Conservation (phyloP, 2,329 filamentous ascomycete species). For the Ophiobolus disseminans region DNA sequence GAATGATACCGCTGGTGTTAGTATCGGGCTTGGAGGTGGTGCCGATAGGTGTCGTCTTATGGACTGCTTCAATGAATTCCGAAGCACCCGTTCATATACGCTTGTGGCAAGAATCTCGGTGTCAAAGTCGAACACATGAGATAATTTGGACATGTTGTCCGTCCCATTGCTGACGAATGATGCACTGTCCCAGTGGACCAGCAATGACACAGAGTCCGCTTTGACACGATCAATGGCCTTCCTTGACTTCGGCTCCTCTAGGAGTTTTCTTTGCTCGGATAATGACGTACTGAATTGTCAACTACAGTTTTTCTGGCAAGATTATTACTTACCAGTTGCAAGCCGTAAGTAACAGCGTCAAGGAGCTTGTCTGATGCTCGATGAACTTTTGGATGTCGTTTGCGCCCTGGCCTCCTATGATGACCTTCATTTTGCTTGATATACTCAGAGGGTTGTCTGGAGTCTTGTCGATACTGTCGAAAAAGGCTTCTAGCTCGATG, state of each 20-base stretch:
- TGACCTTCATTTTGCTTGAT: constrained; percentile 9
- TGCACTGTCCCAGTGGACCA: constrained; percentile 9
- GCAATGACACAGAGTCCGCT: constrained; percentile 15
- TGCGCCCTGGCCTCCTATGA: constrained; percentile 11
- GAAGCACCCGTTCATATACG: constrained; percentile 10
- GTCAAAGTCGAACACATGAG: constrained; percentile 20
- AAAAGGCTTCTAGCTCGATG: constrained; percentile 9
- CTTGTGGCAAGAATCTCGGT: constrained; percentile 11
- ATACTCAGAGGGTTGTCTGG: constrained; percentile 4
- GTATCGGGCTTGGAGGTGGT: not conserved
- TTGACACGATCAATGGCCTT: constrained; percentile 5
- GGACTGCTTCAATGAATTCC: constrained; percentile 7
- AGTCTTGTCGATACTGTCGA: constrained; percentile 7
- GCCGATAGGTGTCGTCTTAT: not conserved
- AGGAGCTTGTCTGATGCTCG: constrained; percentile 15
- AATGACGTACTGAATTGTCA: constrained; percentile 11
- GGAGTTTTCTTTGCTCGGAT: constrained; percentile 11
- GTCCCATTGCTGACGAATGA: constrained; percentile 9
- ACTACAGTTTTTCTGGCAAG: not conserved
- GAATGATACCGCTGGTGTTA: too few species aligned
- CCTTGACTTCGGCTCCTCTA: constrained; percentile 7
- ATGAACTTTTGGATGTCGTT: constrained; percentile 19
- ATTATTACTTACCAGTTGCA: constrained; percentile 18
- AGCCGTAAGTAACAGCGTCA: constrained; percentile 24
- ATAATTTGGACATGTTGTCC: constrained; percentile 19